These are phyloP conservation scores for Blumeria hordei DNA, from an alignment of 2,329 filamentous ascomycete genomes.

Conservation along the genomic window DNA sequence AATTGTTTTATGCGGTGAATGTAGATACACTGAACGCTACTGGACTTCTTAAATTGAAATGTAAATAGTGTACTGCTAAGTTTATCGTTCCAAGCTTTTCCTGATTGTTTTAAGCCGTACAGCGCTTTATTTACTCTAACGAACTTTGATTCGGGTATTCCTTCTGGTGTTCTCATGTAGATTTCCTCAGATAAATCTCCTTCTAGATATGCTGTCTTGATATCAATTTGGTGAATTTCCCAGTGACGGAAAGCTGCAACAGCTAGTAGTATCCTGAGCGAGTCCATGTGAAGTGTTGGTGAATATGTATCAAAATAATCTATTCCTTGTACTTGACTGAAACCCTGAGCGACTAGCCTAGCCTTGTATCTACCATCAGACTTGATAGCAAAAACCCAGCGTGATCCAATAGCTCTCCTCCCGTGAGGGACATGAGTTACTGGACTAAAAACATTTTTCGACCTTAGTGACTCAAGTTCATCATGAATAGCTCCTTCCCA, in stretches of 20 bases:
- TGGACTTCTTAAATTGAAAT: neutral
- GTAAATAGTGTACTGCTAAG: neutral
- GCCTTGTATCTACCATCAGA: neutral
- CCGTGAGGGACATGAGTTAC: neutral
- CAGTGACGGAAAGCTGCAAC: neutral
- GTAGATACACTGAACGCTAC: neutral
- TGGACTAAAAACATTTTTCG: neutral
- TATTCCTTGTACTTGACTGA: neutral
- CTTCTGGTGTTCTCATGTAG: neutral
- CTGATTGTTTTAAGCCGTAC: neutral
- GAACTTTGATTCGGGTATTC: neutral
- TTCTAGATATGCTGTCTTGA: neutral
- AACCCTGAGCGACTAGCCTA: neutral
- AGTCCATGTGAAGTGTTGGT: neutral
- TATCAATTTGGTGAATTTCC: neutral
- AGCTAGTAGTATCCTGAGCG: neutral
- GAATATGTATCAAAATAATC: neutral
- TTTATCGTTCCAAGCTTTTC: neutral
- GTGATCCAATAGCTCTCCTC: neutral
- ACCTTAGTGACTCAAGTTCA: neutral
- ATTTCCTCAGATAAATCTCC: neutral
- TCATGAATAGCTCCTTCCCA: neutral
- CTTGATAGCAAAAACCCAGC: neutral
- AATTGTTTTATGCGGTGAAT: neutral
- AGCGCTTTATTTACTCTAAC: neutral